Conservation (phyloP, 495 filamentous ascomycete genomes). For the Clavariopsis aquatica region DNA sequence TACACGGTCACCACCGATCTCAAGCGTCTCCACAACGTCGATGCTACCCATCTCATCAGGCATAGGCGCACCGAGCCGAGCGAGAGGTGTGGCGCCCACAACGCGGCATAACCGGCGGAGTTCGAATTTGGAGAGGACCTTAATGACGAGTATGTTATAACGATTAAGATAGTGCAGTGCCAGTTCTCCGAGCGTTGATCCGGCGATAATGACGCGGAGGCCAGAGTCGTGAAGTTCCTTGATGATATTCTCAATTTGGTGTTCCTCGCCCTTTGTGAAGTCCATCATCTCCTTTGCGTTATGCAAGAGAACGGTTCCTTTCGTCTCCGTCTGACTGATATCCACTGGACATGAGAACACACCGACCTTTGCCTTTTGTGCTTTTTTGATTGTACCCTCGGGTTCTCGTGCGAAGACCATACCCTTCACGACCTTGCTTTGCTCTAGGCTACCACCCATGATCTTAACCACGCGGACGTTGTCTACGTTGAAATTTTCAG, state of each 20-base stretch:
- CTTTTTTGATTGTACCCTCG: constrained; percentile 81
- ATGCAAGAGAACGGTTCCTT: constrained; percentile 97
- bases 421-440: constrained; percentile 91
- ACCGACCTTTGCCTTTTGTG: constrained; percentile 88
- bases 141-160: constrained; percentile 92
- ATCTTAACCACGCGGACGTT: constrained; percentile 99
- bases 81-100: constrained; percentile 92
- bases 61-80: constrained; percentile 96
- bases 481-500: constrained; percentile 98
- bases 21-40: constrained; percentile 94
- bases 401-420: constrained; percentile 98
- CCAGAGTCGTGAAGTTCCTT: constrained; percentile 96
- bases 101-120: constrained; percentile 90
- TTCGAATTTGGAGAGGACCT: constrained; percentile 98
- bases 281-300: constrained; percentile 98
- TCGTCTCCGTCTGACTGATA: constrained; percentile 95
- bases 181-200: constrained; percentile 88
- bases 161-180: constrained; percentile 98
- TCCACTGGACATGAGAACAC: constrained; percentile 97
- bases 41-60: constrained; percentile 97
- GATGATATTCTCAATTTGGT: constrained; percentile 82
- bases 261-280: constrained; percentile 96
- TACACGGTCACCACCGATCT: constrained; percentile 97
- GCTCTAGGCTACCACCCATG: constrained; percentile 93
- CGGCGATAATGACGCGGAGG: constrained; percentile 85